Percentiles rank a stretch among this genome's conserved stretches.
phyloP scores from a whole-genome alignment of 192 early-diverging fungal genomes.

The Chytriomyces hyalinus region DNA sequence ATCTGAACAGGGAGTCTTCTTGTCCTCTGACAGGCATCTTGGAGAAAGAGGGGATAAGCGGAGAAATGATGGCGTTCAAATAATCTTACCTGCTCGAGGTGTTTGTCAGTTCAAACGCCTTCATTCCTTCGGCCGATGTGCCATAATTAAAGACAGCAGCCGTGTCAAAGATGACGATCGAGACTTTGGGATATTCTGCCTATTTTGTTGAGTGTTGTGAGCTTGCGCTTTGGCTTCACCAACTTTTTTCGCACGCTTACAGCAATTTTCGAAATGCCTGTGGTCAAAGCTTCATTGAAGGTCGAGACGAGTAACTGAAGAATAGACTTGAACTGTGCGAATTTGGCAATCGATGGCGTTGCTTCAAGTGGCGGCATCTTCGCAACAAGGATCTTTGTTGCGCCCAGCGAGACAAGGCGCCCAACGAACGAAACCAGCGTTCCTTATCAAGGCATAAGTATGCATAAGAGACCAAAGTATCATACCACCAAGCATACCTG shows the following conservation, averaged over 20 bases:
- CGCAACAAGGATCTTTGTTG: neutral
- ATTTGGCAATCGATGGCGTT: neutral
- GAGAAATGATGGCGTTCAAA: neutral
- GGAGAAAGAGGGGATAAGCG: neutral
- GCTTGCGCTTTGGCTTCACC: no score
- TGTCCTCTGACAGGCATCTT: neutral
- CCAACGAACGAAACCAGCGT: neutral
- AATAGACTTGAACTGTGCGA: neutral
- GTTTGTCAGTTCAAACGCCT: neutral
- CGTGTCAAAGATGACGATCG: neutral
- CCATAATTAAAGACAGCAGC: neutral
- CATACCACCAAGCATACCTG: neutral
- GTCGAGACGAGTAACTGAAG: neutral
- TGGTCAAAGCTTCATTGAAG: neutral
- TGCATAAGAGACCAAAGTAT: no score
- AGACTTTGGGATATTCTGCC: neutral
- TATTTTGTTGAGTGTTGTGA: neutral
- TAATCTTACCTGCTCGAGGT: neutral
- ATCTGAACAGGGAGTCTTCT: neutral
- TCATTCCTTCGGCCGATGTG: neutral
- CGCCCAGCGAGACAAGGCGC: neutral
- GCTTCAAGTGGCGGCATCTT: neutral
- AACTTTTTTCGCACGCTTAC: no score
- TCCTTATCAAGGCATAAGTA: neutral
- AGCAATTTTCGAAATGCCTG: neutral